Evolutionary conservation across 345 rosid genomes (phyloP), one percentile per base, ranked within the genome.

Genomic region (Ceriops tagal): DNA sequence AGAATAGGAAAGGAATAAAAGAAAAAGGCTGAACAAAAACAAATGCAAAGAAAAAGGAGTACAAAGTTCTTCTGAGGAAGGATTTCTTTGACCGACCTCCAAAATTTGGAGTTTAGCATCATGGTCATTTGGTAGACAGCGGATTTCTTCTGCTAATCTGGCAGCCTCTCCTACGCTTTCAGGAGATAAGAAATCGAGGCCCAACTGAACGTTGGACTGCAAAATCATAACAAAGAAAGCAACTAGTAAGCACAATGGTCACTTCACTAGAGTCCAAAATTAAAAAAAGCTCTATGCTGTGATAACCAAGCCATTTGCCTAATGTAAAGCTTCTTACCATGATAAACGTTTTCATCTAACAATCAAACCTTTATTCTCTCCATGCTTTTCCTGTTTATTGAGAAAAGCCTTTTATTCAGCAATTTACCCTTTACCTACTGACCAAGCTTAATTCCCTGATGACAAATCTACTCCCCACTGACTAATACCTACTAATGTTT

Each of bases 191-290:
- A 95, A 95, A 83, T 95, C 98, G 21, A 92, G 89, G 16, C 87
- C 96, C 78, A 95, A 68, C 85, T 84, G 96, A 75, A 95, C 96
- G 65, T 73, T 95, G 62, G 99, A 95, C 99, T 92, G 87, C 75
- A 75, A 75, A 77, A 69, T 67, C n/a, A 43, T 28, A 67, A 32
- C 28, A 34, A 20, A 22, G n/a, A 8, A 49, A 39, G 9, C 20
- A 58, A 39, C 1, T 16, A 59, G 26, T 26, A 27, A 53, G 7
- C 26, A 31, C 5, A 30, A 53, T 20, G 55, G 22, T 53, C 28
- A 52, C 56, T 55, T 35, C 24, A 47, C 3, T 20, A 24, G 35
- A 8, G 15, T 28, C 65, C 34, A 13, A 15, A 71, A 53, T 16
- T 63, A 5, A 10, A 11, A 56, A 5, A 24, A 24, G 59, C 28